Percentiles rank a stretch among this genome's conserved stretches.
Conservation (phyloP, 768 basidiomycete genomes). For the Lactarius tabidus region DNA sequence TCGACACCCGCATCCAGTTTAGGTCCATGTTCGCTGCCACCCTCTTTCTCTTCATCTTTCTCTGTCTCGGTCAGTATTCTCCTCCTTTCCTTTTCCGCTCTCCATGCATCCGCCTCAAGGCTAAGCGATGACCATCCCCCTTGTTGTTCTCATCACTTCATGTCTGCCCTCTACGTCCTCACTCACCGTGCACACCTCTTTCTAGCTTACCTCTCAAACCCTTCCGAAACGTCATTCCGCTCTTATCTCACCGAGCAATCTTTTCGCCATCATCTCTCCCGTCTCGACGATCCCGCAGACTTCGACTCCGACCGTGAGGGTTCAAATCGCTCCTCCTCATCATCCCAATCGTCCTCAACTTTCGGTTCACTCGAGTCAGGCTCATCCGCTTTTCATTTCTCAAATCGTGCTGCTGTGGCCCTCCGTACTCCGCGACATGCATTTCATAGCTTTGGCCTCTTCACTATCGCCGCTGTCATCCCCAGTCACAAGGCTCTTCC, state of each 20-base stretch:
- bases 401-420: conserved; percentile 88
- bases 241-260: conserved; percentile 96
- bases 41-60: conserved; percentile 61
- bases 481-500: conserved; percentile 40
- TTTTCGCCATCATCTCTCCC: conserved; percentile 89
- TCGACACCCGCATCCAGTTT: conserved; percentile 58
- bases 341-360: conserved; percentile 22
- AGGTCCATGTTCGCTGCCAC: conserved; percentile 67
- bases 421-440: conserved; percentile 88
- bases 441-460: conserved; percentile 82
- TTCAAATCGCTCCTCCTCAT: conserved; percentile 29
- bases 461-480: conserved; percentile 77
- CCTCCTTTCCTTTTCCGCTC: conserved; percentile 18
- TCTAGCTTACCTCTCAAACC: conserved; percentile 92
- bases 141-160: not conserved
- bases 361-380: conserved; percentile 27
- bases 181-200: conserved; percentile 23
- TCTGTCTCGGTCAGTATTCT: conserved; percentile 62
- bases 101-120: conserved; percentile 8
- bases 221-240: conserved; percentile 89
- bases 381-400: conserved; percentile 71
- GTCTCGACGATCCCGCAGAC: conserved; percentile 70
- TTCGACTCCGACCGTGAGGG: conserved; percentile 38
- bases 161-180: conserved; percentile 21
- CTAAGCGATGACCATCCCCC: conserved; percentile 3